Percentiles rank a stretch among this genome's conserved stretches.
Conservation (phyloP, 2,329 filamentous ascomycete genomes). For the Scortechinia acanthostroma region DNA sequence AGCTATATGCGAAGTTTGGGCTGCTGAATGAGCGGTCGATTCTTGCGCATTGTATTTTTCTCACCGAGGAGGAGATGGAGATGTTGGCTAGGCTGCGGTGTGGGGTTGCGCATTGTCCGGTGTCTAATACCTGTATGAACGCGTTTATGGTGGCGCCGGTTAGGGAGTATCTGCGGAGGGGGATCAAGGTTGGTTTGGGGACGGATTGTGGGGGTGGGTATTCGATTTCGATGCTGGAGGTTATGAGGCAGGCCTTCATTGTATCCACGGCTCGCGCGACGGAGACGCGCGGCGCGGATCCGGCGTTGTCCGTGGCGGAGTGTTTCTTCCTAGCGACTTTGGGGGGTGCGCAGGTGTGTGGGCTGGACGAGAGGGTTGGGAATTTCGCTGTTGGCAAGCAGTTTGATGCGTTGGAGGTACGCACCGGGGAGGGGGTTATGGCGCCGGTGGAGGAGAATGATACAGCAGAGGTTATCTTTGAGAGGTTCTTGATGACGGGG, state of each 20-base stretch:
- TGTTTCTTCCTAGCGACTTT: slow-evolving; percentile 52
- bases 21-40: slow-evolving; percentile 47
- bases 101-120: slow-evolving; percentile 58
- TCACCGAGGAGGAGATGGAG: slow-evolving; percentile 45
- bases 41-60: slow-evolving; percentile 60
- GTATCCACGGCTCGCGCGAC: slow-evolving; percentile 31
- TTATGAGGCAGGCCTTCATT: slow-evolving; percentile 50
- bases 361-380: slow-evolving; percentile 42
- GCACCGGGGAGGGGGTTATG: slow-evolving; percentile 36
- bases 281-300: slow-evolving; percentile 27
- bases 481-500: slow-evolving; percentile 61
- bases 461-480: slow-evolving; percentile 34
- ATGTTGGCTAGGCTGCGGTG: slow-evolving; percentile 36
- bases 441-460: slow-evolving; percentile 42
- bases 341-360: slow-evolving; percentile 51
- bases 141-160: slow-evolving; percentile 57
- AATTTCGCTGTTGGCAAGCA: slow-evolving; percentile 51
- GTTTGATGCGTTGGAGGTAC: slow-evolving; percentile 49
- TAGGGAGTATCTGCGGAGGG: slow-evolving; percentile 43
- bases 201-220: slow-evolving; percentile 60
- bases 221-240: slow-evolving; percentile 48
- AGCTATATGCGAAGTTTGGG: slow-evolving; percentile 47
- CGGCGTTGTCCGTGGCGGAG: slow-evolving; percentile 37
- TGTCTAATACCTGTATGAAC: slow-evolving; percentile 58
- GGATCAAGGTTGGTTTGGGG: slow-evolving; percentile 53